Evolutionary conservation across 2,329 filamentous ascomycete genomes (phyloP), one percentile per base, ranked within the genome.

Genomic region (Cryphonectria nitschkei): DNA sequence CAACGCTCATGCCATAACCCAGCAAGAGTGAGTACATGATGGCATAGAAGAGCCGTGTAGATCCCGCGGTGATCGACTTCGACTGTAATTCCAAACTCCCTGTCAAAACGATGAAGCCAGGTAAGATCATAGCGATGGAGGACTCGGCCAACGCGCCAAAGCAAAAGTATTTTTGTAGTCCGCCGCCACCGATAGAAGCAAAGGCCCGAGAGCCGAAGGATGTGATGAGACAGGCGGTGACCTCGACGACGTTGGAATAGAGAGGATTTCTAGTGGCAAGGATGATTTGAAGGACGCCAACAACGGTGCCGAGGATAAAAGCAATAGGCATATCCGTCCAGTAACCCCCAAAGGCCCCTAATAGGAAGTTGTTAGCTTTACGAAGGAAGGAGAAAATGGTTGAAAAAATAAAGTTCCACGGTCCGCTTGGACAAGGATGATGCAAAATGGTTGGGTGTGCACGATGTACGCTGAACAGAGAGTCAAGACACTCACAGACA

Each of bases 1-100:
- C 79, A 11, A 80, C 76, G 34, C 29, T 52, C 29, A 70, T 71
- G 6, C 70, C 67, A 39, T 71, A 71, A 1, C 70, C 67, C 6
- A 71, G 63, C 22, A 71, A 60, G 11, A 71, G 43, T 8, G 67
- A 67, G 67, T 71, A 69, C 19, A 71, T 67, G 7, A 71, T 50
- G 4, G 67, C 70, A 4, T 71, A 71, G n/a, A 71, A 67, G 22
- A 71, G 58, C 16, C 67, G 63, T 4, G 70, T 71, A 6, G 70
- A 65, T 6, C 70, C 70, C 5, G 70, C 70, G 2, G 68, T 71
- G 63, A 71, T 60, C 4, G 64, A 68, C 22, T 61, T 68, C 19
- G 70, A 69, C 46, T 71, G 67, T 14, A 71, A 46, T 39, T 71
- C 70, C 13, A 71, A 63, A 41, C 67, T 71, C 6, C 67, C 67